phyloP scores from a whole-genome alignment of 1,284 basidiomycete species.

The Exobasidium rhododendri region DNA sequence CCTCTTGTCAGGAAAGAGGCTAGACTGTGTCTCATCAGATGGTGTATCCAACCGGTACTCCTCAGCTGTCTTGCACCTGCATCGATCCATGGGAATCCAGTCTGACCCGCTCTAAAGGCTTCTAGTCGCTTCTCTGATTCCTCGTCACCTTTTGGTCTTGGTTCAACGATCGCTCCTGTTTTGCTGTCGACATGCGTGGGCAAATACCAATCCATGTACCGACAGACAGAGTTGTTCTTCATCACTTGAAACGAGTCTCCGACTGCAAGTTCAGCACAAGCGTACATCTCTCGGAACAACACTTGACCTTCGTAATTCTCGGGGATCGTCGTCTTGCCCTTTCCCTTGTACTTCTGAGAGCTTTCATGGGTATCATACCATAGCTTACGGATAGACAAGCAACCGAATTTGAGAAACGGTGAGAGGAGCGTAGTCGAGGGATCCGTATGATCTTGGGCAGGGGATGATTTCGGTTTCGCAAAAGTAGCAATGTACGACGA shows the following conservation, averaged over 20 bases:
- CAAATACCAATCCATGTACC: slow-evolving; percentile 58
- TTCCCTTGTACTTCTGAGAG: slow-evolving; percentile 39
- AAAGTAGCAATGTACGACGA: slow-evolving; percentile 57
- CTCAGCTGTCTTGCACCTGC: slow-evolving; percentile 60
- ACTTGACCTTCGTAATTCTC: slow-evolving; percentile 53
- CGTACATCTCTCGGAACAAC: slow-evolving; percentile 59
- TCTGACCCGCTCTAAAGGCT: slow-evolving; percentile 58
- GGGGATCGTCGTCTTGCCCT: slow-evolving; percentile 27
- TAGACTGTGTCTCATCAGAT: slow-evolving; percentile 61
- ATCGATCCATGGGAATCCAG: slow-evolving; percentile 60
- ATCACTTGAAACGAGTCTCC: slow-evolving; percentile 57
- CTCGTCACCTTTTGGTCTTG: slow-evolving; percentile 55
- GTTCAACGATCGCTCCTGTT: slow-evolving; percentile 52
- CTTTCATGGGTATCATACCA: slow-evolving; percentile 39
- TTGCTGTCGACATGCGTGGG: slow-evolving; percentile 57
- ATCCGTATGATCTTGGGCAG: slow-evolving; percentile 26
- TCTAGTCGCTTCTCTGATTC: slow-evolving; percentile 56
- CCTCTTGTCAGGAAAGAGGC: slow-evolving; percentile 62
- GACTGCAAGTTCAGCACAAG: slow-evolving; percentile 57
- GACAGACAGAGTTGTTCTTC: slow-evolving; percentile 56
- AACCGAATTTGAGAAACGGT: slow-evolving; percentile 61
- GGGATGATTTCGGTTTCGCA: slow-evolving; percentile 59
- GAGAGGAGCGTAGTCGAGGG: slow-evolving; percentile 55
- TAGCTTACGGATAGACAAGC: slow-evolving; percentile 55
- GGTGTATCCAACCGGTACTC: slow-evolving; percentile 56